A percentile compares a stretch with the other conserved stretches of the same genome.
These are phyloP conservation scores for Avicennia marina DNA, from an alignment of 257 asterid species.

Conservation along the genomic window DNA sequence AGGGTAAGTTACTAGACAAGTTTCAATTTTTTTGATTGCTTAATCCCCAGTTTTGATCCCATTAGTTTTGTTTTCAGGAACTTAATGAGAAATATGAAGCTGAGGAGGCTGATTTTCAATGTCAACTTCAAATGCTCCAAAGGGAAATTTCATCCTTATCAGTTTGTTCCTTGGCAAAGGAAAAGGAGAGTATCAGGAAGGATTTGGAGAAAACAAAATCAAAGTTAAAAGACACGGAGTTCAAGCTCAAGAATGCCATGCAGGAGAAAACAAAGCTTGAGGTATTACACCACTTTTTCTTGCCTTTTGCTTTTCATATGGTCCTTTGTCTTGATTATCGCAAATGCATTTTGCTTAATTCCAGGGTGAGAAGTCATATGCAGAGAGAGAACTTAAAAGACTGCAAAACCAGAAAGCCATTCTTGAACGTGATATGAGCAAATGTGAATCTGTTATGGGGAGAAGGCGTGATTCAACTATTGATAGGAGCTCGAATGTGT, in stretches of 20 bases:
- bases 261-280: conserved; percentile 97
- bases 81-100: conserved; percentile 46
- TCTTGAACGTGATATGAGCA: conserved; percentile 88
- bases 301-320: conserved; percentile 17
- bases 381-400: conserved; percentile 77
- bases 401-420: conserved; percentile 66
- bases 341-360: conserved; percentile 14
- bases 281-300: conserved; percentile 36
- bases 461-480: conserved; percentile 55
- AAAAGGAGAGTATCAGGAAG: conserved; percentile 78
- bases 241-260: conserved; percentile 71
- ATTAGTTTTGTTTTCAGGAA: conserved; percentile 45
- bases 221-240: conserved; percentile 78
- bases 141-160: conserved; percentile 62
- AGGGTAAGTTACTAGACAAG: conserved; percentile 36
- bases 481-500: conserved; percentile 58
- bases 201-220: conserved; percentile 85
- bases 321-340: conserved; percentile 9
- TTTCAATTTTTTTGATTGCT: conserved; percentile 12
- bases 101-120: conserved; percentile 47
- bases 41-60: conserved; percentile 21
- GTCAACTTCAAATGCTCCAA: conserved; percentile 55
- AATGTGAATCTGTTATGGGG: conserved; percentile 60
- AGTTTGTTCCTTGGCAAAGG: conserved; percentile 71
- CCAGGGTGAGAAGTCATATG: conserved; percentile 86